Evolutionary conservation across 768 basidiomycete species (phyloP).

Genomic region (Tulasnella sp.): DNA sequence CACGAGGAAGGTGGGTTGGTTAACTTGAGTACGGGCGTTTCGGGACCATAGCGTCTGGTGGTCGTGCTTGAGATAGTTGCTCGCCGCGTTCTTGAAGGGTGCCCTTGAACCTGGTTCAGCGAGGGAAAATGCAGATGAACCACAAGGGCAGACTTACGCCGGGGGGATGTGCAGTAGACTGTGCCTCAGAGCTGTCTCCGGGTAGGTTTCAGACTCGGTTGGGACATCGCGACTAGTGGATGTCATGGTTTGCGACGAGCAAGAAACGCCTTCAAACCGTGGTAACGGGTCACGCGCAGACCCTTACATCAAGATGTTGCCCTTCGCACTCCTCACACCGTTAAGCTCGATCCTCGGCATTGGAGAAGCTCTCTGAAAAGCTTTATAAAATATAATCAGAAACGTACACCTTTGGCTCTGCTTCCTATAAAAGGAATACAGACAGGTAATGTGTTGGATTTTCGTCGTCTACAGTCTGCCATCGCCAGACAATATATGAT

Average conservation of each 20-base stretch:
- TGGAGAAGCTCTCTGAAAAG: too few species aligned
- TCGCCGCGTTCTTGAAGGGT: slow-evolving; percentile 40
- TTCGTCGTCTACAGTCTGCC: too few species aligned
- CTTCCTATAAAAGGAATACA: too few species aligned
- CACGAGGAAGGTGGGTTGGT: slow-evolving; percentile 17
- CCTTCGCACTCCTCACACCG: too few species aligned
- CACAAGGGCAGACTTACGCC: slow-evolving; percentile 34
- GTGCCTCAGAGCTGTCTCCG: slow-evolving; percentile 66
- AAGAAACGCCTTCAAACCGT: not conserved
- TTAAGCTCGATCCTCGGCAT: too few species aligned
- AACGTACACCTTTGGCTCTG: too few species aligned
- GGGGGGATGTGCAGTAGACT: slow-evolving; percentile 73
- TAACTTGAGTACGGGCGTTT: slow-evolving; percentile 26
- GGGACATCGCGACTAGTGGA: not conserved
- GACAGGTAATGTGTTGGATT: too few species aligned
- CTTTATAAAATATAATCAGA: too few species aligned
- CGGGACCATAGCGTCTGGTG: slow-evolving; percentile 56
- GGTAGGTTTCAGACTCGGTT: not conserved
- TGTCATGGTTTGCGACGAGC: not conserved
- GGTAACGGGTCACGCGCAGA: too few species aligned
- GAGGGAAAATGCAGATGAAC: not conserved
- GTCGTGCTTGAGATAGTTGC: slow-evolving; percentile 69
- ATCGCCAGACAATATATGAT: too few species aligned
- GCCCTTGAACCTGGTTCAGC: slow-evolving; percentile 8
- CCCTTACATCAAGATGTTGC: too few species aligned